phyloP scores from a whole-genome alignment of 2,329 filamentous ascomycete species.

The Pezicula carpinea region DNA sequence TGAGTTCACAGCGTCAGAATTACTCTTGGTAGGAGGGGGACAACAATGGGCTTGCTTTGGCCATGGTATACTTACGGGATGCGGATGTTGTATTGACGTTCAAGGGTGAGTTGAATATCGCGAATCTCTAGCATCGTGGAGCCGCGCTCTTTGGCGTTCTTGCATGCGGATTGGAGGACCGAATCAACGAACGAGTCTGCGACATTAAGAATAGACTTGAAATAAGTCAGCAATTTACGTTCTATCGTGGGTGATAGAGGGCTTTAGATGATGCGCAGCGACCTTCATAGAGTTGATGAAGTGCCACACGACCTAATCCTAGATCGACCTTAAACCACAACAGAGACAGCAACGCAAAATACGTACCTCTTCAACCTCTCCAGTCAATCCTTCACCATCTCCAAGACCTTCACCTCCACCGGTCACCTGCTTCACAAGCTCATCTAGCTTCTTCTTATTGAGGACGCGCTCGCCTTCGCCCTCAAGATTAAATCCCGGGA shows the following conservation, averaged over 20 bases:
- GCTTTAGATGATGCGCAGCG: too few relatives aligned
- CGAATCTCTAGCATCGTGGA: slow-evolving; percentile 87
- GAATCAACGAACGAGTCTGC: slow-evolving; percentile 95
- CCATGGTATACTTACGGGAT: slow-evolving; percentile 91
- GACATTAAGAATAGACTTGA: slow-evolving; percentile 76
- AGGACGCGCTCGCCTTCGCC: slow-evolving; percentile 88
- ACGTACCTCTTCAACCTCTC: slow-evolving; percentile 91
- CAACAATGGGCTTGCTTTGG: slow-evolving; percentile 73
- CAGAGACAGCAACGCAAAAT: background rate
- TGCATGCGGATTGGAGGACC: slow-evolving; percentile 80
- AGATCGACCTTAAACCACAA: background rate
- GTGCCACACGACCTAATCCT: background rate
- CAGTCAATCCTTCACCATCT: slow-evolving; percentile 73
- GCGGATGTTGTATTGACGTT: slow-evolving; percentile 83
- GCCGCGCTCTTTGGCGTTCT: slow-evolving; percentile 87
- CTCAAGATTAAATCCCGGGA: slow-evolving; percentile 81
- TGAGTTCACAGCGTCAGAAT: too few relatives aligned
- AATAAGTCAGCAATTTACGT: slow-evolving; percentile 5
- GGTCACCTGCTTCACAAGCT: slow-evolving; percentile 89
- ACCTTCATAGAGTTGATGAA: too few relatives aligned
- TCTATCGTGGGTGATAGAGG: too few relatives aligned
- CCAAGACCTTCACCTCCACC: slow-evolving; percentile 70
- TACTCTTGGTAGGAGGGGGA: too few relatives aligned
- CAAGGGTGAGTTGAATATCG: slow-evolving; percentile 77
- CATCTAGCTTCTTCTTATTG: slow-evolving; percentile 97